Base-by-base conservation (phyloP, 2,329 filamentous ascomycete species). In the Fusarium nanum region DNA sequence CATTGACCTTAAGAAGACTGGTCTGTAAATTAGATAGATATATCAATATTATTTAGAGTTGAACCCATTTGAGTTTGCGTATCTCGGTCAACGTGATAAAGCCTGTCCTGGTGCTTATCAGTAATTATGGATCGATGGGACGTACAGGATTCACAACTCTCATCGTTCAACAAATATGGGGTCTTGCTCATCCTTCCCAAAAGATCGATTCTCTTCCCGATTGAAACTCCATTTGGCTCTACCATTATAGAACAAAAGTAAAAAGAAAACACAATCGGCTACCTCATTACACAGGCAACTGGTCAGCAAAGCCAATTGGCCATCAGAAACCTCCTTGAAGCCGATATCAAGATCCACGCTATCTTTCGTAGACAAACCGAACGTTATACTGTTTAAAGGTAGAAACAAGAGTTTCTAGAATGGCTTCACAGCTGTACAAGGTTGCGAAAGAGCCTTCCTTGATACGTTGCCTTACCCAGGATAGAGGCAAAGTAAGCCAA, bases 1-100 rank as follows among this genome's bases (percentile, higher is more conserved):
- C 46, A 70, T 79, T 9, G 63, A 71, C 20, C 12, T 70, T 27
- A 71, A 46, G 20, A 65, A 70, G 32, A 67, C 64, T n/a, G 64
- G 64, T 3, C 23, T 67, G 14, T 67, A 63, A 25, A 30, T 4
- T 16, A 23, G 6, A 14, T 41, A 28, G 13, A 27, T 28, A 20
- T 8, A 18, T 18, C 7, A 12, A 22, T 20, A 16, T 10, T 37
- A n/a, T 37, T n/a, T 11, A 0, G 7, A 22, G 41, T 44, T 23
- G 3, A 37, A n/a, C 3, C 34, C 4, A 37, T n/a, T 2, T 7
- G 34, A 18, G 18, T 10, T 10, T 37, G 34, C 34, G 9, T 37
- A 5, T 18, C 32, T 3, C 9, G 5, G 16, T n/a, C 9, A 0
- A n/a, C 18, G 10, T n/a, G 10, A n/a, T 6, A 37, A 11, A 37